Evolutionary conservation across 257 asterid genomes (phyloP).

Genomic region (Striga asiatica): DNA sequence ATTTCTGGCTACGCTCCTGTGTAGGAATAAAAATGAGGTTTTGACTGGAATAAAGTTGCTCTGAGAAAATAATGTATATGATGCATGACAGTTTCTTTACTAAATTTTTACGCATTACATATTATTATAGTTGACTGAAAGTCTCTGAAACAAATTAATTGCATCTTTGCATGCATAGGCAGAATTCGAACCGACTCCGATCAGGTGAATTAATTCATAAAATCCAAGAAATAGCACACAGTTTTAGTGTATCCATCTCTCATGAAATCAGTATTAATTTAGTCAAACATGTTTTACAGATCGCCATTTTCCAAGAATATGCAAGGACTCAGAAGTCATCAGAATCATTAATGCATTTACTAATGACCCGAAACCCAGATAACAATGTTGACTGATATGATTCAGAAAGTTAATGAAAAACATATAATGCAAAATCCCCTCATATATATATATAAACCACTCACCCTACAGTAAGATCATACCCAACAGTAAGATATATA

Average conservation of each 20-base stretch:
- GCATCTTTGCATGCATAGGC: too few relatives aligned
- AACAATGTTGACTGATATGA: not conserved
- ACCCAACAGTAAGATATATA: not conserved
- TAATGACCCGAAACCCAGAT: conserved; percentile 3
- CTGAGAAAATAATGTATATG: too few relatives aligned
- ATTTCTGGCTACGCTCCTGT: too few relatives aligned
- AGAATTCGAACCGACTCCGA: not conserved
- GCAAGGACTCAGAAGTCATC: conserved; percentile 15
- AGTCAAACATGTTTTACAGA: not conserved
- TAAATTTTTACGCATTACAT: too few relatives aligned
- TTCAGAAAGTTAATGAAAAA: not conserved
- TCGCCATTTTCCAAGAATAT: conserved; percentile 21
- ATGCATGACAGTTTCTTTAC: too few relatives aligned
- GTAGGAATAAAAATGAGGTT: too few relatives aligned
- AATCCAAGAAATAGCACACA: not conserved
- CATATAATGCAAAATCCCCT: conserved; percentile 5
- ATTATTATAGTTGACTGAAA: too few relatives aligned
- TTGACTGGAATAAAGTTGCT: too few relatives aligned
- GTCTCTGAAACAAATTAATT: not conserved
- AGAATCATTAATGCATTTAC: conserved; percentile 6
- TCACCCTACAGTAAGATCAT: not conserved
- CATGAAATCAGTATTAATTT: not conserved
- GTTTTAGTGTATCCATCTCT: not conserved
- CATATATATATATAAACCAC: not conserved
- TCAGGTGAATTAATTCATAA: not conserved